Conservation (phyloP, 306 rosid genomes). For the Sesbania bispinosa region DNA sequence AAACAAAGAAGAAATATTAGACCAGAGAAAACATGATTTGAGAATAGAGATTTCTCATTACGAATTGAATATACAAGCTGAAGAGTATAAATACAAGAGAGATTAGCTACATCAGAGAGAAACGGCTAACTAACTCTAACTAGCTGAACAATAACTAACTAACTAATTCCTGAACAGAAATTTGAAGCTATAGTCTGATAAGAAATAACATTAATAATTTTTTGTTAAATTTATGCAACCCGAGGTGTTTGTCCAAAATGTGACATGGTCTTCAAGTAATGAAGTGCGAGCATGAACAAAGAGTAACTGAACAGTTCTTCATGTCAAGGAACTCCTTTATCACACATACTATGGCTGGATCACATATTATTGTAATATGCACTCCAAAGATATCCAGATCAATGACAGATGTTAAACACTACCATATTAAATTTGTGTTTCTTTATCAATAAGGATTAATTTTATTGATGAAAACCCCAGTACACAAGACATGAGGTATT, state of each 20-base stretch:
- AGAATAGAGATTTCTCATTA: too few species aligned
- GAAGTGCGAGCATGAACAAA: background rate
- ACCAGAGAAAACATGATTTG: too few species aligned
- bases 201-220: background rate
- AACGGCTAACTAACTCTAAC: too few species aligned
- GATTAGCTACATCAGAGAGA: too few species aligned
- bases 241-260: background rate
- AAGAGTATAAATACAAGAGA: too few species aligned
- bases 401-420: background rate
- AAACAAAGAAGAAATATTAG: background rate
- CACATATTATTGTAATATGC: background rate
- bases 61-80: too few species aligned
- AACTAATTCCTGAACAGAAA: too few species aligned
- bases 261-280: background rate
- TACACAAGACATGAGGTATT: too few species aligned
- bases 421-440: background rate
- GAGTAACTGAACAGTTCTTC: background rate
- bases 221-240: background rate
- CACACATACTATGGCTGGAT: constrained; percentile 7
- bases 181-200: too few species aligned
- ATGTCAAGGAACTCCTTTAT: background rate
- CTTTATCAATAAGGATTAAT: background rate
- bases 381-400: background rate
- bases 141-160: too few species aligned
- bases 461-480: too few species aligned